These are phyloP conservation scores for Hanseniaspora valbyensis DNA, from an alignment of 805 yeast genomes.

Conservation along the genomic window DNA sequence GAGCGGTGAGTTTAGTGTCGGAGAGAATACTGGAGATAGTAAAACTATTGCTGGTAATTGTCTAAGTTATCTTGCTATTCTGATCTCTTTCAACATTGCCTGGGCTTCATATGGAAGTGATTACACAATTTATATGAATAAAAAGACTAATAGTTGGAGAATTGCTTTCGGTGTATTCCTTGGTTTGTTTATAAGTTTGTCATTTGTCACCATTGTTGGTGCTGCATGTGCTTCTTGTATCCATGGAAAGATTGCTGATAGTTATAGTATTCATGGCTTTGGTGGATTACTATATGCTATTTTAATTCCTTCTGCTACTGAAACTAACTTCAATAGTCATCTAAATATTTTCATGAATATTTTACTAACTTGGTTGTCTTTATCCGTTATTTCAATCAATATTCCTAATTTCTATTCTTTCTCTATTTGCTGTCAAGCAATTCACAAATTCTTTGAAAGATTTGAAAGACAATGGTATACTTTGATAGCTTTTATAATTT, in stretches of 20 bases:
- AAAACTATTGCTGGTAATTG: slow-evolving; percentile 61
- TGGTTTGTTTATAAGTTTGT: slow-evolving; percentile 59
- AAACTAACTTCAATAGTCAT: slow-evolving; percentile 42
- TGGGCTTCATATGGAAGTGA: slow-evolving; percentile 92
- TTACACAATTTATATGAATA: slow-evolving; percentile 78
- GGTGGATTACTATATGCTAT: slow-evolving; percentile 81
- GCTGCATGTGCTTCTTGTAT: slow-evolving; percentile 47
- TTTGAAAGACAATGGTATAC: slow-evolving; percentile 84
- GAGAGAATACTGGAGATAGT: slow-evolving; percentile 40
- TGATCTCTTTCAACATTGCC: slow-evolving; percentile 84
- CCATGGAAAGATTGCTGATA: slow-evolving; percentile 29
- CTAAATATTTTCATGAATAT: slow-evolving; percentile 84
- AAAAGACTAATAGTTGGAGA: slow-evolving; percentile 44
- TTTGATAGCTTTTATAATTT: slow-evolving; percentile 55
- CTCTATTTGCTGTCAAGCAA: slow-evolving; percentile 74
- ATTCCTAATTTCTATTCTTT: slow-evolving; percentile 90
- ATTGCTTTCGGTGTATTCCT: slow-evolving; percentile 52
- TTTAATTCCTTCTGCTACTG: slow-evolving; percentile 35
- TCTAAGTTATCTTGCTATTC: slow-evolving; percentile 68
- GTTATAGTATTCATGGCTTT: slow-evolving; percentile 44
- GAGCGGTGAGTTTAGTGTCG: slow-evolving; percentile 52
- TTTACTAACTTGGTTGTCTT: slow-evolving; percentile 68
- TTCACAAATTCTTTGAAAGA: slow-evolving; percentile 61
- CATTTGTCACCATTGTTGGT: slow-evolving; percentile 68
- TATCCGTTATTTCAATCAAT: slow-evolving; percentile 83